phyloP scores from a whole-genome alignment of 2,329 filamentous ascomycete species.

The Zelopaecilomyces penicillatus region DNA sequence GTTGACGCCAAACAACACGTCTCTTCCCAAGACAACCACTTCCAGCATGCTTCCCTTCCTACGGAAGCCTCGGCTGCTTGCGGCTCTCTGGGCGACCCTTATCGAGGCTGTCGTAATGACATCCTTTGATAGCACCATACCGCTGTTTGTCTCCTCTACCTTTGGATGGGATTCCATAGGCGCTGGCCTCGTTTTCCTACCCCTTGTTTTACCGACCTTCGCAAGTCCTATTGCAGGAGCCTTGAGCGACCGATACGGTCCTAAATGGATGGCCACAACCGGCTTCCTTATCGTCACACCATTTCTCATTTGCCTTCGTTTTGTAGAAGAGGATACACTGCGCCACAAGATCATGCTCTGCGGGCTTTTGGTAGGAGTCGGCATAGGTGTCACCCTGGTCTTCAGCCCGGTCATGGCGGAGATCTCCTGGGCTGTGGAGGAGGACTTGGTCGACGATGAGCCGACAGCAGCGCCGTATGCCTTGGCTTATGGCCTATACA shows the following conservation, averaged over 20 bases:
- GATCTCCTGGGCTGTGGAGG: conserved; percentile 24
- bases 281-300: conserved; percentile 25
- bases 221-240: conserved; percentile 23
- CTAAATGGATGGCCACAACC: conserved; percentile 24
- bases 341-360: conserved; percentile 24
- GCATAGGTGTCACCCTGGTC: conserved; percentile 22
- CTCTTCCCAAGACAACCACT: background rate
- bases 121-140: conserved; percentile 26
- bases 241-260: conserved; percentile 25
- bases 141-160: conserved; percentile 19
- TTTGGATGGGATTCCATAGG: conserved; percentile 27
- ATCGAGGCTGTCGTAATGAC: conserved; percentile 24
- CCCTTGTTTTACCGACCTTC: conserved; percentile 22
- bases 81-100: conserved; percentile 26
- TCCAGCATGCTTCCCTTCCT: conserved; percentile 17
- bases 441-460: conserved; percentile 9
- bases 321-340: conserved; percentile 22
- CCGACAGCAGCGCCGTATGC: conserved; percentile 19
- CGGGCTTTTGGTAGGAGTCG: conserved; percentile 22
- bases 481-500: conserved; percentile 27
- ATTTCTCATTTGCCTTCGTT: conserved; percentile 25
- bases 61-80: conserved; percentile 22
- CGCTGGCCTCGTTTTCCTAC: conserved; percentile 26
- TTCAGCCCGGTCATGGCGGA: conserved; percentile 28
- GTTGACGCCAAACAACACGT: too few species aligned